Base-by-base conservation (phyloP, 371 early-diverging fungal species). In the Rhizopus delemar region DNA sequence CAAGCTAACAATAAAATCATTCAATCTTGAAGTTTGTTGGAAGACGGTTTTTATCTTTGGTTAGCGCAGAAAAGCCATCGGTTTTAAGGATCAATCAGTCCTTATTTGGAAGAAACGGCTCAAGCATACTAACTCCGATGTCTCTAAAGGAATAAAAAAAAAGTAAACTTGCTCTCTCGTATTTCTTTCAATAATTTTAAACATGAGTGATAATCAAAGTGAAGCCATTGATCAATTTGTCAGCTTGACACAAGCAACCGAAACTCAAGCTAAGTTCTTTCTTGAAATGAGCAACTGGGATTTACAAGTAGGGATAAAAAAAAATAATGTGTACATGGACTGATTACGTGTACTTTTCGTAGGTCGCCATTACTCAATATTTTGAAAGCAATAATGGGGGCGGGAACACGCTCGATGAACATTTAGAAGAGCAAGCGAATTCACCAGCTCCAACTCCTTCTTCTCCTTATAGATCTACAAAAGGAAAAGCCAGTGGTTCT, bases 261-360 rank as follows among this genome's bases (percentile, higher is more conserved):
- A 80, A 29, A 70, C 77, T 16, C 83, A 88, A 66, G 92, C 92
- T 6, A 66, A 76, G 39, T 91, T 91, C 70, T 91, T 82, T 59
- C 77, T 91, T 7, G 90, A 90, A 66, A 83, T 86, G 52, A 83
- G 78, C 68, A 82, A 85, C 56, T 89, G 93, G 90, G 82, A 91
- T 70, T 60, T 92, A 43, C 75, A 89, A 63, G 91, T 88, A 74
- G 46, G 35, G 16, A 8, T 6, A 22, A 22, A 22, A 22, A 22
- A 22, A 22, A 22, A 22, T 22, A 22, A 22, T 22, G 22, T 22
- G 22, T 2, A 22, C 22, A 22, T 22, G 2, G 22, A 22, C 22
- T 22, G 22, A 12, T 5, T 32, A 34, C 46, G 11, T 4, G 22
- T 34, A 41, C 22, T 51, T 12, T 13, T 4, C 12, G 1, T 32